Conservation (phyloP, 2,329 filamentous ascomycete species). For the Phaeophleospora eucalypticola region DNA sequence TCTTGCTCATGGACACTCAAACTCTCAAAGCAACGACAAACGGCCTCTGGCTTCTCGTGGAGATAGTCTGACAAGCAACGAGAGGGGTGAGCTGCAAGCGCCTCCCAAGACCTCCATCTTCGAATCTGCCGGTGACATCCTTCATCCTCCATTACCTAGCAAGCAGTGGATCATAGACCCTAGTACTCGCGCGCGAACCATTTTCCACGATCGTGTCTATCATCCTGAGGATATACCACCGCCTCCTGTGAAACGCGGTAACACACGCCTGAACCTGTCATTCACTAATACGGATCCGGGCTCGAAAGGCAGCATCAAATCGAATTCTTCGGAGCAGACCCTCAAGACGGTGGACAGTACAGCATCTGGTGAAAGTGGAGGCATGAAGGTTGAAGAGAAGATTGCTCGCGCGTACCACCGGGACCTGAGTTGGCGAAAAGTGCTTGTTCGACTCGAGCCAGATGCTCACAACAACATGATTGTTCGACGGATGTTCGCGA, state of each 20-base stretch:
- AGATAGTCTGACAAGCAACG: slow-evolving; percentile 47
- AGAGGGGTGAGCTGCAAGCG: slow-evolving; percentile 42
- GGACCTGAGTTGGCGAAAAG: slow-evolving; percentile 91
- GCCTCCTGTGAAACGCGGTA: slow-evolving; percentile 53
- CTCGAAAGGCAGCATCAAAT: slow-evolving; percentile 20
- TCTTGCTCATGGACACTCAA: slow-evolving; percentile 16
- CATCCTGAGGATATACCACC: slow-evolving; percentile 89
- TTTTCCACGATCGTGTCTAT: slow-evolving; percentile 95
- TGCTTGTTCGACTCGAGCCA: slow-evolving; percentile 88
- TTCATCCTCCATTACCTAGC: slow-evolving; percentile 83
- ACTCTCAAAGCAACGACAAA: slow-evolving; percentile 27
- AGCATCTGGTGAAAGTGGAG: slow-evolving; percentile 49
- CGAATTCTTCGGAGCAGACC: slow-evolving; percentile 3
- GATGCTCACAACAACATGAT: slow-evolving; percentile 99
- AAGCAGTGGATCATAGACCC: slow-evolving; percentile 81
- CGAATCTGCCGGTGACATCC: slow-evolving; percentile 85
- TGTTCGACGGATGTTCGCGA: slow-evolving; percentile 92
- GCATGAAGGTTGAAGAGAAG: slow-evolving; percentile 93
- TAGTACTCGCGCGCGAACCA: slow-evolving; percentile 73
- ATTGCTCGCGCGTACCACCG: slow-evolving; percentile 94
- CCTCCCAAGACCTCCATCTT: slow-evolving; percentile 92
- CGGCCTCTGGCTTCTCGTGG: slow-evolving; percentile 47
- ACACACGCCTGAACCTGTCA: slow-evolving; percentile 34
- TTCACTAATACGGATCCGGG: slow-evolving; percentile 29
- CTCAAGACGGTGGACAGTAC: slow-evolving; percentile 14